Conservation (phyloP, 2,329 filamentous ascomycete genomes). For the Ceratocystis alfenasii region DNA sequence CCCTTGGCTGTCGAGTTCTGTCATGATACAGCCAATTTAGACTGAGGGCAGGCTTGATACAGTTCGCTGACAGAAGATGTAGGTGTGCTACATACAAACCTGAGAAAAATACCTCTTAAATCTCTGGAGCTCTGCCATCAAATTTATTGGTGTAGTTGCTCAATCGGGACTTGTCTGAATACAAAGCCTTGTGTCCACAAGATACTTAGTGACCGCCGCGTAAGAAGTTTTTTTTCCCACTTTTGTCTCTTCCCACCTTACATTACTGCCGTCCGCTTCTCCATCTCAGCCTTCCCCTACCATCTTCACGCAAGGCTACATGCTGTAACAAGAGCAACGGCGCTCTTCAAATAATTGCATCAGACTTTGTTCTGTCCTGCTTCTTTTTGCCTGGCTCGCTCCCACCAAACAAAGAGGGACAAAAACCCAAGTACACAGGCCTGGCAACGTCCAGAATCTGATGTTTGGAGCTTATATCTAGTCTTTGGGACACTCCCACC, state of each 20-base stretch:
- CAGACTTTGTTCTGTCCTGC: neutral
- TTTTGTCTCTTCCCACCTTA: neutral
- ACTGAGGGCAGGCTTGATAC: too few relatives aligned
- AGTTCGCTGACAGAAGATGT: neutral
- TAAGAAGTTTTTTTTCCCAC: slow-evolving; percentile 12
- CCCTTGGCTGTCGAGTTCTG: neutral
- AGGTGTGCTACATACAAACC: neutral
- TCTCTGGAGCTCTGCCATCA: neutral
- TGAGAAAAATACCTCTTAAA: too few relatives aligned
- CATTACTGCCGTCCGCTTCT: neutral
- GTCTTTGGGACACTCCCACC: neutral
- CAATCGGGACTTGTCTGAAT: neutral
- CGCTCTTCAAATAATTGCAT: neutral
- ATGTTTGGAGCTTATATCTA: slow-evolving; percentile 12
- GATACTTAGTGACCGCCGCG: slow-evolving; percentile 1
- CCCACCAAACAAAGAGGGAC: neutral
- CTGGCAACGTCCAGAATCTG: slow-evolving; percentile 14
- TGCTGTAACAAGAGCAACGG: slow-evolving; percentile 6
- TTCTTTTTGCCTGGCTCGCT: neutral
- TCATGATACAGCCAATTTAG: neutral
- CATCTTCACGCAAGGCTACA: slow-evolving; percentile 4
- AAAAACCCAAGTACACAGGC: slow-evolving; percentile 2
- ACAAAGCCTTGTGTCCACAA: neutral
- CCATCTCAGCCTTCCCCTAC: slow-evolving; percentile 6
- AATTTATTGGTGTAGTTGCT: neutral